Base-by-base conservation (phyloP, 2,329 filamentous ascomycete species). In the Bipolaris zeicola region DNA sequence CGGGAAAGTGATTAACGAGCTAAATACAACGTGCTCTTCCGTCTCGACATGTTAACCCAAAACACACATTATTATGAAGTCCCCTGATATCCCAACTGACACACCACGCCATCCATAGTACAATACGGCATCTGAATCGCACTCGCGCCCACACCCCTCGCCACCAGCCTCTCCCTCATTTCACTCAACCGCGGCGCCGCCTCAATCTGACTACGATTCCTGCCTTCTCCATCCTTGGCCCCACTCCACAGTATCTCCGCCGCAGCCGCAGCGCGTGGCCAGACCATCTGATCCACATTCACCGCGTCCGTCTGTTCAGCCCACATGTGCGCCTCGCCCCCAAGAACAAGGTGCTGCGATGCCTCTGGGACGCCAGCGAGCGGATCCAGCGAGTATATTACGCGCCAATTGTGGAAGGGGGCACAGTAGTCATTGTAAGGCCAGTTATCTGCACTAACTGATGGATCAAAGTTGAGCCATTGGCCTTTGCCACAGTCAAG, bases 161-260 rank as follows among this genome's bases (percentile, higher is more conserved):
- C 83, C 24, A 94, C 83, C 79, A 96, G 79, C 36, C 90, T 80
- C 81, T 95, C 90, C 48, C 91, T 83, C 82, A 91, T 86, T 79
- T 92, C 89, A 44, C 85, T 85, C 69, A 96, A 76, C 47, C 92
- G 79, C 11, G 88, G 88, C 41, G 83, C 83, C 8, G 89, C 90
- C 36, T 87, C 85, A 55, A 90, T 78, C 78, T 91, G 88, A 60
- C 85, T 89, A 50, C 91, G 80, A 75, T 92, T 92, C 70, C 84
- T 77, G 1, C 90, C 89, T 14, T 80, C 73, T 2, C 79, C 82
- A 69, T 93, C 89, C 57, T 84, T 83, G 2, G 81, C 78, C 22
- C 91, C 91, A 38, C 86, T 90, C 92, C 92, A 96, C 44, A 94
- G 81, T 1, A 93, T 86, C 78, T 96, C 92, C 24, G 84, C 90